Base-by-base conservation (phyloP, 2,329 filamentous ascomycete species). In the Claviceps cyperi region DNA sequence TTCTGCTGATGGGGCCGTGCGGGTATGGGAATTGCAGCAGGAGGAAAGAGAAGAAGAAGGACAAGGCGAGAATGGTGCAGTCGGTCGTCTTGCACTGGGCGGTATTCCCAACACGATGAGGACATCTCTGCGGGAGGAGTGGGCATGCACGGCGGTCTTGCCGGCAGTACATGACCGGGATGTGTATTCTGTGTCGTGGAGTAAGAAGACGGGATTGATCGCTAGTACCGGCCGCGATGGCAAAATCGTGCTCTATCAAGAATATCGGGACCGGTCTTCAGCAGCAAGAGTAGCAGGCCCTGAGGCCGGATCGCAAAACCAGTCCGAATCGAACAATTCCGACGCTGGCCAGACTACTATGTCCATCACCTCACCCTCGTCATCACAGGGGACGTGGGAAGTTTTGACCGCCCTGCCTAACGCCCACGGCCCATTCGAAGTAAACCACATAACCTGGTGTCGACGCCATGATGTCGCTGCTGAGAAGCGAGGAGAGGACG, bases 381-480 rank as follows among this genome's bases (percentile, higher is more conserved):
- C 77, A 52, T 41, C 46, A 7, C 14, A 48, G 13, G 35, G 19
- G 5, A 28, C 40, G 11, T 97, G 92, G 92, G 72, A 74, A 6
- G 66, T 91, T 3, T 61, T 94, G 15, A 78, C 80, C 0, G 76
- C 77, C n/a, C 62, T 85, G 1, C 74, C 83, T 46, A 83, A 82
- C 36, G 86, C 83, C 2, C 92, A 98, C 64, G 90, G 88, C 1
- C 86, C 94, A 2, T 96, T 91, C 61, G 92, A 98, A 67, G 76
- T 97, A 55, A 98, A 98, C 60, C 89, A 96, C 65, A 77, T 92
- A 46, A 81, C 79, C 2, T 98, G 92, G 92, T 89, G 88, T 56
- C 78, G 76, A 58, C 75, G 90, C 51, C 84, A 80, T 51, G 89
- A 95, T 63, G 73, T 74, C 47, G 82, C 70, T 1, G 66, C 67